phyloP scores from a whole-genome alignment of 257 asterid species.

The Ocimum tenuiflorum region DNA sequence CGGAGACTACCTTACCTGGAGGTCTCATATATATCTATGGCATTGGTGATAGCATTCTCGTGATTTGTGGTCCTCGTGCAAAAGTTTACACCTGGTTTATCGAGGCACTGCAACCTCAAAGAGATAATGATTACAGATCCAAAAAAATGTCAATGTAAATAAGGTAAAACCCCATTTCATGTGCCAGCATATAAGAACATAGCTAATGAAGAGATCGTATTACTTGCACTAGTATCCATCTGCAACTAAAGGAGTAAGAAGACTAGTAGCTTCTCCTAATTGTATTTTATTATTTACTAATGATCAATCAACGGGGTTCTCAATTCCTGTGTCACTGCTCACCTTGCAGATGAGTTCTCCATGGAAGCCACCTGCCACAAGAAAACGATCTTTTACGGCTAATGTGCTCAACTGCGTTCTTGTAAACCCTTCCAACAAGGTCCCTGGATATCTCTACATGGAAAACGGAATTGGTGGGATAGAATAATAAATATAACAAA shows the following conservation, averaged over 20 bases:
- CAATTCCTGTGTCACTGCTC: slow-evolving; percentile 1
- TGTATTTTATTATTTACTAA: background rate
- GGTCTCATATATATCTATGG: slow-evolving; percentile 51
- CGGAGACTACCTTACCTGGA: slow-evolving; percentile 53
- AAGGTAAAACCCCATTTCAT: background rate
- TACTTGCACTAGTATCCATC: background rate
- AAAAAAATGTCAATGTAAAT: background rate
- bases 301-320: slow-evolving; percentile 1
- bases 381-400: slow-evolving; percentile 55
- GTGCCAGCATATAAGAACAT: background rate
- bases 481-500: background rate
- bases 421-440: slow-evolving; percentile 59
- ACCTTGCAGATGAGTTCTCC: slow-evolving; percentile 79
- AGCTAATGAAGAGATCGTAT: background rate
- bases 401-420: slow-evolving; percentile 65
- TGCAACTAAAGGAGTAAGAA: background rate
- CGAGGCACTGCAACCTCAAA: slow-evolving; percentile 41
- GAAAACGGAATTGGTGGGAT: slow-evolving; percentile 13
- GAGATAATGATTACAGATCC: background rate
- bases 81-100: slow-evolving; percentile 62
- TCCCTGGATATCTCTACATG: slow-evolving; percentile 54
- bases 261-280: background rate
- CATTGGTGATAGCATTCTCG: slow-evolving; percentile 65
- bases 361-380: slow-evolving; percentile 73
- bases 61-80: slow-evolving; percentile 64